Base-by-base conservation (phyloP, 2,329 filamentous ascomycete genomes). In the Epichloe elymi region DNA sequence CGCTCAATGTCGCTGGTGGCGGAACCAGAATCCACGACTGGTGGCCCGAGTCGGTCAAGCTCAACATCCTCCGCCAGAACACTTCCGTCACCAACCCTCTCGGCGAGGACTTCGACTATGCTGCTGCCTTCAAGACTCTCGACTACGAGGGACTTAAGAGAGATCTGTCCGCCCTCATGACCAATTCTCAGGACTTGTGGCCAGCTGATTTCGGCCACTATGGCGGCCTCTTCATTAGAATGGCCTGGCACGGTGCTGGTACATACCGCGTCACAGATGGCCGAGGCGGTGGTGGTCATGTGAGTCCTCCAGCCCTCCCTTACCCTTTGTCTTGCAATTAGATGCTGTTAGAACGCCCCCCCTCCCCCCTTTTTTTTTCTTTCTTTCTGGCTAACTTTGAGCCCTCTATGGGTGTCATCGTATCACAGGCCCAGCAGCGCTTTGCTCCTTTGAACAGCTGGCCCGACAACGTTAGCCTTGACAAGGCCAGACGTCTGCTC, bases 191-290 rank as follows among this genome's bases (percentile, higher is more conserved):
- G 69, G 81, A 86, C 40, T 88, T 79, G 79, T 90, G 86, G 86
- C 86, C 86, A 1, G 86, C 86, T 35, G 86, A 90, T 64, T 87
- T 85, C 61, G 85, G 85, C 51, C 83, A 88, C 74, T 90, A 89
- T 59, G 85, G 85, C 57, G 85, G 85, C 66, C 75, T 89, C 30
- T 88, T 90, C 66, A 75, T 90, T 63, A 83, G 86, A 52, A 82
- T 89, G 82, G 82, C 84, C 54, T 90, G 86, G 86, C 86, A 89
- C 74, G 82, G 81, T 57, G 79, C 86, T 26, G 86, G 86, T 54
- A 90, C 85, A 48, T 88, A 89, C 70, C 83, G 86, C 60, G 79
- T 85, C 62, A 74, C 74, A 49, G 85, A 89, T 58, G 85, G 85
- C 38, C 84, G 86, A 54, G 86, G 86, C 51, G 86, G 86, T 53